A percentile compares a stretch with the other conserved stretches of the same genome.
Conservation (phyloP, 176 grass and related monocot genomes). For the Juncus inflexus region DNA sequence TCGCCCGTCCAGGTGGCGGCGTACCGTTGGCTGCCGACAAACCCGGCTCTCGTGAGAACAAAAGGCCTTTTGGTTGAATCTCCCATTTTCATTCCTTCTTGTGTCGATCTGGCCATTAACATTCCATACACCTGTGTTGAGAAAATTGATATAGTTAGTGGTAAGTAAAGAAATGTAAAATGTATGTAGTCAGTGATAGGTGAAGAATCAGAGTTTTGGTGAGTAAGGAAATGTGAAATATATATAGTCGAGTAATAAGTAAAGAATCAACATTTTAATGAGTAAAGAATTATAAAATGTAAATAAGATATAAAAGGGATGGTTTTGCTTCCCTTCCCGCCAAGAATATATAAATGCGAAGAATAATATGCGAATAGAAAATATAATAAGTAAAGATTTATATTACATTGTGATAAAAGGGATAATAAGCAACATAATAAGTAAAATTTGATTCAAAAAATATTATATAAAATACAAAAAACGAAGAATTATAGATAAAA, state of each 20-base stretch:
- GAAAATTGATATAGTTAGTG: not conserved
- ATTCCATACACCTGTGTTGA: conserved; percentile 76
- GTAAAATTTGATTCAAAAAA: too few relatives aligned
- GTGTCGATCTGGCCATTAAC: conserved; percentile 93
- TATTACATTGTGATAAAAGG: too few relatives aligned
- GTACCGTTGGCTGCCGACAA: conserved; percentile 86
- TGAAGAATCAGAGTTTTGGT: too few relatives aligned
- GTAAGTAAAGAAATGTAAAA: not conserved
- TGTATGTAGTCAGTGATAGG: too few relatives aligned
- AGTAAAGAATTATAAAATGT: not conserved
- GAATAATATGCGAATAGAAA: not conserved
- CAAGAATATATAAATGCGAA: too few relatives aligned
- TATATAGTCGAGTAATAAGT: not conserved
- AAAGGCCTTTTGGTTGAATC: conserved; percentile 63
- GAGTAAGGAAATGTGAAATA: too few relatives aligned
- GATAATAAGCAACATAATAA: too few relatives aligned
- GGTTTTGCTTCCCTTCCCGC: too few relatives aligned
- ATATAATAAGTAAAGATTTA: too few relatives aligned
- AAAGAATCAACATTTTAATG: conserved; percentile 8
- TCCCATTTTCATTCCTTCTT: conserved; percentile 77
- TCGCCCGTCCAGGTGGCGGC: conserved; percentile 96
- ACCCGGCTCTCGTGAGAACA: conserved; percentile 95
- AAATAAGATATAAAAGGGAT: too few relatives aligned
- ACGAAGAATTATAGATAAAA: too few relatives aligned
- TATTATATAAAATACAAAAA: too few relatives aligned